Conservation (phyloP, 345 rosid genomes). For the Populus euphratica region DNA sequence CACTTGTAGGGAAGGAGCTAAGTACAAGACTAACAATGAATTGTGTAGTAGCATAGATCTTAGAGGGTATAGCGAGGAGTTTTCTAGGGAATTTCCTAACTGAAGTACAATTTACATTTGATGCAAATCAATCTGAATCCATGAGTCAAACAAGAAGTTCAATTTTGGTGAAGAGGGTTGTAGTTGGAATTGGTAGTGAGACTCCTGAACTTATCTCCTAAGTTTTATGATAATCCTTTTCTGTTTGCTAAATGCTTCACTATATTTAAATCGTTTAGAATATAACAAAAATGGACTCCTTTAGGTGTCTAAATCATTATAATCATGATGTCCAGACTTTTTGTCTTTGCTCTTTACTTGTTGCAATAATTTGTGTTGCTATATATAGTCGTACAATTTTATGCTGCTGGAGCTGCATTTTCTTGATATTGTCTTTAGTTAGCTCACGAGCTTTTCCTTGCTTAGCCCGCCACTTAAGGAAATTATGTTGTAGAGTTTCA, state of each 20-base stretch:
- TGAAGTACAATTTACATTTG: conserved; percentile 13
- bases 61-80: neutral
- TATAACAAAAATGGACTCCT: neutral
- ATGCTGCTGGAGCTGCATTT: neutral
- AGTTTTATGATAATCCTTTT: neutral
- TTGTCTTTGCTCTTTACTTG: neutral
- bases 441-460: neutral
- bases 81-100: conserved; percentile 13
- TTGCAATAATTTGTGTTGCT: neutral
- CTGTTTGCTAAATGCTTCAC: neutral
- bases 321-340: neutral
- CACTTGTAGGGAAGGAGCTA: neutral
- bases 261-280: neutral
- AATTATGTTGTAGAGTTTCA: neutral
- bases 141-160: neutral
- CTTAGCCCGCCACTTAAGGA: neutral
- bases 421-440: neutral
- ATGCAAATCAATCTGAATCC: neutral
- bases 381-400: neutral
- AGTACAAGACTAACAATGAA: neutral
- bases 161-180: neutral
- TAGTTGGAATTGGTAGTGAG: neutral
- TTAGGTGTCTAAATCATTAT: neutral
- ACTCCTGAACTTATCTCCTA: neutral
- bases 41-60: neutral